A percentile compares a stretch with the other conserved stretches of the same genome.
Evolutionary conservation across 495 filamentous ascomycete species (phyloP).

Genomic region (Talaromyces proteolyticus): DNA sequence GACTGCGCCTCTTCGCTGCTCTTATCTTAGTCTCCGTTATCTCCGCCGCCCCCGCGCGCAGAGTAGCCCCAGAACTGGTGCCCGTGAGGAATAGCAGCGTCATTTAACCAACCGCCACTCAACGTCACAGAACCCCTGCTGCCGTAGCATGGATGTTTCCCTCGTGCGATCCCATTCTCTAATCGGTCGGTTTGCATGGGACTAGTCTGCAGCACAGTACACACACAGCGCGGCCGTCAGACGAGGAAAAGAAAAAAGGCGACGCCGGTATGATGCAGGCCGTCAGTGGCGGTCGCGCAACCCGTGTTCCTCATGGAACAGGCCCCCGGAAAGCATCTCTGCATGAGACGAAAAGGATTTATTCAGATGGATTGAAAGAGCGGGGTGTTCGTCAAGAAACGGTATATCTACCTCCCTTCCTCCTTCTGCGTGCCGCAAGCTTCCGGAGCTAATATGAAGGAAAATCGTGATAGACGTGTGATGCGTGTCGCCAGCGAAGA

Average conservation of each 20-base stretch:
- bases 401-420: background rate
- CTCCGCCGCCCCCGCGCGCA: background rate
- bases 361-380: background rate
- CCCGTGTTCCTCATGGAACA: background rate
- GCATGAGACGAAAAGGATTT: background rate
- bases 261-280: background rate
- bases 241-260: background rate
- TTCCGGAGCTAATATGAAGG: background rate
- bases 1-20: no score
- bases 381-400: background rate
- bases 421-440: background rate
- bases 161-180: no score
- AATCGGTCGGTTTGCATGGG: background rate
- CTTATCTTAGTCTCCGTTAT: background rate
- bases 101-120: background rate
- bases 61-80: no score
- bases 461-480: background rate
- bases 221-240: no score
- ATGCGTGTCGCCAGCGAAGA: conserved; percentile 3
- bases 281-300: background rate
- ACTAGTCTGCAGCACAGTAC: no score
- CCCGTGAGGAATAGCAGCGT: background rate
- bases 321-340: background rate
- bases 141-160: background rate
- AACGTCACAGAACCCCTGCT: no score